Base-by-base conservation (phyloP, 805 yeast species). In the Ogataea saltuana region DNA sequence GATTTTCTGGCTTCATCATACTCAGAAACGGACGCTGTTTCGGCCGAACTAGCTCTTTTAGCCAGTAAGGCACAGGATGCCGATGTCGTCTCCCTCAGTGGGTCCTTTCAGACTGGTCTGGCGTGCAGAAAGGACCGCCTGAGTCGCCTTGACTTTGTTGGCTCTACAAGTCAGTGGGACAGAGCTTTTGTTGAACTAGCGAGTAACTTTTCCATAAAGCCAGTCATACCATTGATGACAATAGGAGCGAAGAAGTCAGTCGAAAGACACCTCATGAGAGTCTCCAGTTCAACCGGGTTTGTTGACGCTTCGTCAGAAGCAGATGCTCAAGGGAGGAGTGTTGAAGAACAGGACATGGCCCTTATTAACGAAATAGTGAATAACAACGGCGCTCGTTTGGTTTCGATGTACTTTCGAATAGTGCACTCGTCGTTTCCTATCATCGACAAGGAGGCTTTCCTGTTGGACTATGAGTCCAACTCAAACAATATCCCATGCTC, bases 361-460 rank as follows among this genome's bases (percentile, higher is more conserved):
- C 71, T 77, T 23, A 81, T 88, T 10, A 95, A 88, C 59, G 70
- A 72, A 40, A 68, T 85, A 19, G 82, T 88, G 9, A 79, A 85
- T 13, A 93, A 96, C 0, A 84, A 85, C 58, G 96, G 96, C 2
- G 82, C 80, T 41, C 75, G 78, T 13, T 66, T 85, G 36, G 76
- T 85, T 15, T 36, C 46, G 5, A 70, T 85, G 10, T 86, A 85
- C 55, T 86, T 86, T 63, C 75, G 87, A 47, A 74, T 82, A 25
- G 77, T 88, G 22, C 96, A 88, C 55, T 93, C 95, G 0, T 78
- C 85, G 3, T 85, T 84, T 59, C 96, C 96, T 0, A 81, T 88
- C 11, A 64, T 88, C 26, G 95, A 88, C 61, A 88, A 85, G 57
- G 76, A 80, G 50, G 90, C 85, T 3, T 88, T 88, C 56, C 58